Evolutionary conservation across 768 basidiomycete species (phyloP).

Genomic region (Mycena galericulata): DNA sequence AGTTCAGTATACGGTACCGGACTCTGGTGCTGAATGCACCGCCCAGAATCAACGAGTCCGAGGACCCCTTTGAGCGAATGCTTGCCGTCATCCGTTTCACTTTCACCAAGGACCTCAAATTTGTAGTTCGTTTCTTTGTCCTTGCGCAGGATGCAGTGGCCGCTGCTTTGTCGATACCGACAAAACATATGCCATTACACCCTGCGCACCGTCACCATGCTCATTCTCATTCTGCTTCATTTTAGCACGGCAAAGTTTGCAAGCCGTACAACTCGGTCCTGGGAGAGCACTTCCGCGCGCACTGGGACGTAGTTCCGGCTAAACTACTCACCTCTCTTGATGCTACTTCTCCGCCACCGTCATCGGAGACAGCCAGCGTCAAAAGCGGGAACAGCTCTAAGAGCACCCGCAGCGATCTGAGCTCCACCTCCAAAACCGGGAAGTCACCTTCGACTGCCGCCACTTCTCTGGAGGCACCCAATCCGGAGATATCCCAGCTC

Average conservation of each 20-base stretch:
- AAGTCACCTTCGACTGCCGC: conserved; percentile 68
- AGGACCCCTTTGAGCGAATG: conserved; percentile 95
- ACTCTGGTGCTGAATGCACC: conserved; percentile 15
- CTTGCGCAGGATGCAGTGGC: conserved; percentile 1
- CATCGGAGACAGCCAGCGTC: conserved; percentile 66
- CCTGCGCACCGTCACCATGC: conserved; percentile 8
- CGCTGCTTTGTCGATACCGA: conserved; percentile 13
- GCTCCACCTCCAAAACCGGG: conserved; percentile 63
- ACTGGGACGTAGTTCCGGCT: conserved; percentile 82
- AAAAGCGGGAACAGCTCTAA: conserved; percentile 71
- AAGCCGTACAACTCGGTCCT: conserved; percentile 93
- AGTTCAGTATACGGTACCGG: conserved; percentile 47
- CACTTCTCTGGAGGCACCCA: conserved; percentile 61
- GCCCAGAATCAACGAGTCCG: conserved; percentile 88
- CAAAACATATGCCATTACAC: conserved; percentile 8
- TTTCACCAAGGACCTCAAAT: conserved; percentile 95
- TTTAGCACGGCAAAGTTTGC: conserved; percentile 89
- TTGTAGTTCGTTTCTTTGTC: conserved; percentile 67
- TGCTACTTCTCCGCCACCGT: conserved; percentile 30
- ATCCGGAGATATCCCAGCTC: conserved; percentile 71
- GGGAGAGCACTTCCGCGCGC: conserved; percentile 89
- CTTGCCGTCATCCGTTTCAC: conserved; percentile 89
- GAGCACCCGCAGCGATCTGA: conserved; percentile 69
- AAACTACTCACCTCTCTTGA: conserved; percentile 41
- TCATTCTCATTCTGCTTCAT: conserved; percentile 1